These are phyloP conservation scores for Chenopodium berlandieri DNA, from an alignment of 148 eudicot genomes.

Conservation along the genomic window DNA sequence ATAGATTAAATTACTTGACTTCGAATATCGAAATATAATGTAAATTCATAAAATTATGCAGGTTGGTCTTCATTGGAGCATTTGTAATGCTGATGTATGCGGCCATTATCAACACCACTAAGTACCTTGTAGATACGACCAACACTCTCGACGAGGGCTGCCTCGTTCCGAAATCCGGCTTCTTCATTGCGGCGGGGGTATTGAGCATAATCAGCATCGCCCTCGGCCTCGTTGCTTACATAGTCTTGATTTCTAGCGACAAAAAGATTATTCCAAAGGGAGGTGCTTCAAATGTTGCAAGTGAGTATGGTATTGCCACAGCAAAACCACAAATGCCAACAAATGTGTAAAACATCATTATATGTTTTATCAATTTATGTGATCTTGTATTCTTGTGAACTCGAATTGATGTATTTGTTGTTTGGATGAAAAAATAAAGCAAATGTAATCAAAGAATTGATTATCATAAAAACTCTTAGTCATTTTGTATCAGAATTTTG, in stretches of 20 bases:
- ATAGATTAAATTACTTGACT: too few relatives aligned
- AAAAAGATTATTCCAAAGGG: neutral
- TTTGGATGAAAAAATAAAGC: neutral
- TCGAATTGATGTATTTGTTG: neutral
- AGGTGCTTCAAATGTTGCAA: neutral
- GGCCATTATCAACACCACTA: conserved; percentile 7
- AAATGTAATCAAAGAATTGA: neutral
- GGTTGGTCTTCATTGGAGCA: conserved; percentile 11
- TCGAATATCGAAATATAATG: too few relatives aligned
- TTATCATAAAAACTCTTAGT: too few relatives aligned
- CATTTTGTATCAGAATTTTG: too few relatives aligned
- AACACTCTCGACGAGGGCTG: neutral
- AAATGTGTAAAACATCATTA: neutral
- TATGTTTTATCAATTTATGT: neutral
- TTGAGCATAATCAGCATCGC: conserved; percentile 1
- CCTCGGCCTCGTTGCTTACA: conserved; percentile 8
- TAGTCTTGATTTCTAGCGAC: neutral
- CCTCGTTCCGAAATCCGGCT: neutral
- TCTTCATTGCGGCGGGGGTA: conserved; percentile 5
- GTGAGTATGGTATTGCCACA: conserved; percentile 8
- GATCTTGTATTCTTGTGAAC: neutral
- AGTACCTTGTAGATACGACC: neutral
- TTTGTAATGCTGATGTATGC: neutral
- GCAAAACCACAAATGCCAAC: conserved; percentile 3
- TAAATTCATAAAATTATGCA: neutral